Percentiles rank a stretch among this genome's conserved stretches.
phyloP scores from a whole-genome alignment of 805 yeast species.

The Hanseniaspora singularis region DNA sequence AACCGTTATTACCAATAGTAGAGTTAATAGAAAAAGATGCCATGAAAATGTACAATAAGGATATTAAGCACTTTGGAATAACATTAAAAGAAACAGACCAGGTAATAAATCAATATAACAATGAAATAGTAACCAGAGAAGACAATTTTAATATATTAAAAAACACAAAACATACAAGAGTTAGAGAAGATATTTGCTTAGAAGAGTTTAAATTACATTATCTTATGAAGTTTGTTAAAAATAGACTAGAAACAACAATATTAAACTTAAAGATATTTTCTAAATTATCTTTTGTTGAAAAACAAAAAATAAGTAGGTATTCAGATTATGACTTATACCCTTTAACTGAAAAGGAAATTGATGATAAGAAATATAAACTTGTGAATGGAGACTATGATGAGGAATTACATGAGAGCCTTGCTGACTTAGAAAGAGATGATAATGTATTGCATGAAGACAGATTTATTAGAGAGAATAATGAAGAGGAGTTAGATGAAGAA shows the following conservation, averaged over 20 bases:
- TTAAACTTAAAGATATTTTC: constrained; percentile 23
- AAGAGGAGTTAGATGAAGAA: constrained; percentile 24
- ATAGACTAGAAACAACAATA: constrained; percentile 10
- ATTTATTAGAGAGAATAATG: constrained; percentile 21
- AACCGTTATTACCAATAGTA: constrained; percentile 11
- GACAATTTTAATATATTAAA: constrained; percentile 48
- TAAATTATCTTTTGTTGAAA: constrained; percentile 30
- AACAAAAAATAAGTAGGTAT: constrained; percentile 44
- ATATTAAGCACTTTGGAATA: constrained; percentile 10
- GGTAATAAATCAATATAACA: constrained; percentile 21
- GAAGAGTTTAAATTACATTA: constrained; percentile 34
- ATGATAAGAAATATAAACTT: constrained; percentile 32
- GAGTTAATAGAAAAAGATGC: constrained; percentile 20
- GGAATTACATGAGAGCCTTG: constrained; percentile 23
- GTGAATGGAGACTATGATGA: constrained; percentile 30
- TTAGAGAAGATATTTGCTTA: constrained; percentile 32
- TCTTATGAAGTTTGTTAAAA: background rate
- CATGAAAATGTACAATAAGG: constrained; percentile 17
- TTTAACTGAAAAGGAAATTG: constrained; percentile 54
- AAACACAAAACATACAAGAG: constrained; percentile 57
- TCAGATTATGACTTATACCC: constrained; percentile 54
- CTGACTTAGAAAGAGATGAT: constrained; percentile 8
- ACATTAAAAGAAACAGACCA: constrained; percentile 4
- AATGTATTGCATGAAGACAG: constrained; percentile 18
- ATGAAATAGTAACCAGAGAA: constrained; percentile 51